Percentiles rank a stretch among this genome's conserved stretches.
Conservation (phyloP, 768 basidiomycete genomes). For the Hypholoma sublateritium region DNA sequence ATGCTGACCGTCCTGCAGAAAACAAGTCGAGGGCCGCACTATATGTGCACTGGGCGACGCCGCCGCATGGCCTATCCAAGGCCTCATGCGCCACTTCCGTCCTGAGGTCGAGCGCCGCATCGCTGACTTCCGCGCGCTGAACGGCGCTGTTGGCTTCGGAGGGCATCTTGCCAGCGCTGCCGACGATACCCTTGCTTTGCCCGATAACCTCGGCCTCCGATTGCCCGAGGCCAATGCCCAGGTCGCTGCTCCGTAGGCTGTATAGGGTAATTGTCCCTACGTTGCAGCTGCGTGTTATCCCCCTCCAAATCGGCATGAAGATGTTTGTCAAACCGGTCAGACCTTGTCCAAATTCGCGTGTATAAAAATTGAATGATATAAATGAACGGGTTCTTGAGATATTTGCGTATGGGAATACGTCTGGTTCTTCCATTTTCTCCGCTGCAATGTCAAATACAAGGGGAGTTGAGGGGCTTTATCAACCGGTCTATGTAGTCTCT, state of each 20-base stretch:
- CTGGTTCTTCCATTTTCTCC: no score
- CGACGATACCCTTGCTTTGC: constrained; percentile 68
- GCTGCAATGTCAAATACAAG: no score
- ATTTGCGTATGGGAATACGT: no score
- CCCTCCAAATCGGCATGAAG: no score
- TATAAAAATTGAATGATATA: no score
- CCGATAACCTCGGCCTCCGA: constrained; percentile 71
- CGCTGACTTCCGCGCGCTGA: constrained; percentile 64
- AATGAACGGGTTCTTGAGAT: no score
- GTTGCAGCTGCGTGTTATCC: no score
- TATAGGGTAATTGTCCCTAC: no score
- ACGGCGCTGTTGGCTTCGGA: constrained; percentile 89
- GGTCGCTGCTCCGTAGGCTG: neutral
- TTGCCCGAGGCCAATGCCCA: constrained; percentile 29
- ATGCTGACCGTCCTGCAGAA: constrained; percentile 43
- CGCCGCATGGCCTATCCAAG: constrained; percentile 98
- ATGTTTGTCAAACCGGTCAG: no score
- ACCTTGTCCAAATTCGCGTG: no score
- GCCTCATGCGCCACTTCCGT: constrained; percentile 96
- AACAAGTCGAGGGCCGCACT: constrained; percentile 95
- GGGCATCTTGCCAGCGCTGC: constrained; percentile 69
- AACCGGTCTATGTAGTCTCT: no score
- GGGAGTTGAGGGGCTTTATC: no score
- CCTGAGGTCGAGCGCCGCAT: constrained; percentile 93
- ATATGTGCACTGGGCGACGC: constrained; percentile 98